phyloP scores from a whole-genome alignment of 1,284 basidiomycete genomes.

The Ustilago bromivora region DNA sequence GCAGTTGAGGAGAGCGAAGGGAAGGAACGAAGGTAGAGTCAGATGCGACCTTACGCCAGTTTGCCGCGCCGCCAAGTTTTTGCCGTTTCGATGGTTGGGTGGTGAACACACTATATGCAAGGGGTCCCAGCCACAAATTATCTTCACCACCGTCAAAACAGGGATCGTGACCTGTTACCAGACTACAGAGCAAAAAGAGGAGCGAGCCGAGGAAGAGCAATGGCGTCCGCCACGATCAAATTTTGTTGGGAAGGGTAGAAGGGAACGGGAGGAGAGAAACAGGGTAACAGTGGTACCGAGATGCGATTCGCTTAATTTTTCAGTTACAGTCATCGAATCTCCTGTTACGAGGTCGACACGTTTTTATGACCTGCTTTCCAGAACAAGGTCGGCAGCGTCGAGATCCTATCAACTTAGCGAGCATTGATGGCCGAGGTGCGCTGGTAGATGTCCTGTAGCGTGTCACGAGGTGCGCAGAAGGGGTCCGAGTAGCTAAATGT shows the following conservation, averaged over 20 bases:
- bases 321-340: neutral
- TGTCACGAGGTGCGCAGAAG: neutral
- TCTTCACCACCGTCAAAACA: neutral
- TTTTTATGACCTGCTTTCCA: neutral
- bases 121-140: conserved; percentile 6
- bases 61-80: neutral
- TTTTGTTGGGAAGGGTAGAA: conserved; percentile 1
- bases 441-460: neutral
- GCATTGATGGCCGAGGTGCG: neutral
- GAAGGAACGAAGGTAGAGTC: neutral
- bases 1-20: neutral
- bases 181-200: neutral
- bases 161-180: neutral
- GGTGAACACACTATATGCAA: neutral
- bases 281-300: neutral
- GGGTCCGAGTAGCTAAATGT: neutral
- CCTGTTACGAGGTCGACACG: conserved; percentile 5
- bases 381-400: neutral
- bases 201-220: neutral
- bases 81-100: neutral
- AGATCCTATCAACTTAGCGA: neutral
- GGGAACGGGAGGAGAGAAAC: neutral
- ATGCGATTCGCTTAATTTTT: neutral
- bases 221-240: neutral
- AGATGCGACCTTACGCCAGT: neutral